phyloP scores from a whole-genome alignment of 805 yeast genomes.

The Wickerhamomyces alni region DNA sequence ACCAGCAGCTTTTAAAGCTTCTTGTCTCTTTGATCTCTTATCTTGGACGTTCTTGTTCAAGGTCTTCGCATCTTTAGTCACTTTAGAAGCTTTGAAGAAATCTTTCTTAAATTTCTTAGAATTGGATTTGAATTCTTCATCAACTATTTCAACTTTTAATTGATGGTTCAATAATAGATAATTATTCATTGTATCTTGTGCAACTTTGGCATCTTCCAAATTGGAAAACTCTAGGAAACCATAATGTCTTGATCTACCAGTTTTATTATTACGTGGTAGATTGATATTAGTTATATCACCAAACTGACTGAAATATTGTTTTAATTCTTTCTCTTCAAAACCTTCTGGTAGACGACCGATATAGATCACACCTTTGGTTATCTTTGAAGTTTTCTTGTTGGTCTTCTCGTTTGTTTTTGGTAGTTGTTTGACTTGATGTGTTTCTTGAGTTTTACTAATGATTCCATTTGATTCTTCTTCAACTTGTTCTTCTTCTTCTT shows the following conservation, averaged over 20 bases:
- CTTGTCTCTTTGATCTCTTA: slow-evolving; percentile 28
- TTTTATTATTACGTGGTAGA: slow-evolving; percentile 80
- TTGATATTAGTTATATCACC: slow-evolving; percentile 78
- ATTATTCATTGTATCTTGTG: slow-evolving; percentile 94
- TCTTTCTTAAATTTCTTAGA: slow-evolving; percentile 29
- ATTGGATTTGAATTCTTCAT: slow-evolving; percentile 36
- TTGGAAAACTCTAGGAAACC: slow-evolving; percentile 83
- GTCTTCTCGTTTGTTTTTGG: slow-evolving; percentile 17
- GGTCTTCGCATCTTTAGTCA: slow-evolving; percentile 25
- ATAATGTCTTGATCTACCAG: slow-evolving; percentile 88
- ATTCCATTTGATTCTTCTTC: slow-evolving; percentile 12
- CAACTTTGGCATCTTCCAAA: slow-evolving; percentile 74
- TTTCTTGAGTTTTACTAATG: slow-evolving; percentile 21
- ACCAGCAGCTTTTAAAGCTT: slow-evolving; percentile 29
- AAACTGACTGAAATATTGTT: slow-evolving; percentile 82
- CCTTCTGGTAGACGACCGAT: slow-evolving; percentile 92
- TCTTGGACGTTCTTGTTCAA: slow-evolving; percentile 26
- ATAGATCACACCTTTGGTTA: slow-evolving; percentile 65
- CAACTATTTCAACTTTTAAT: slow-evolving; percentile 59
- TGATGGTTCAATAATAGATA: slow-evolving; percentile 85
- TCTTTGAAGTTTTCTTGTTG: slow-evolving; percentile 19
- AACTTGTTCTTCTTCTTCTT: slow-evolving; percentile 19
- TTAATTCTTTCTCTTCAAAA: slow-evolving; percentile 73
- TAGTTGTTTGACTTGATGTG: slow-evolving; percentile 21
- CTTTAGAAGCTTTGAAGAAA: slow-evolving; percentile 24